These are phyloP conservation scores for Penicillium alfredii DNA, from an alignment of 495 filamentous ascomycete species.

Conservation along the genomic window DNA sequence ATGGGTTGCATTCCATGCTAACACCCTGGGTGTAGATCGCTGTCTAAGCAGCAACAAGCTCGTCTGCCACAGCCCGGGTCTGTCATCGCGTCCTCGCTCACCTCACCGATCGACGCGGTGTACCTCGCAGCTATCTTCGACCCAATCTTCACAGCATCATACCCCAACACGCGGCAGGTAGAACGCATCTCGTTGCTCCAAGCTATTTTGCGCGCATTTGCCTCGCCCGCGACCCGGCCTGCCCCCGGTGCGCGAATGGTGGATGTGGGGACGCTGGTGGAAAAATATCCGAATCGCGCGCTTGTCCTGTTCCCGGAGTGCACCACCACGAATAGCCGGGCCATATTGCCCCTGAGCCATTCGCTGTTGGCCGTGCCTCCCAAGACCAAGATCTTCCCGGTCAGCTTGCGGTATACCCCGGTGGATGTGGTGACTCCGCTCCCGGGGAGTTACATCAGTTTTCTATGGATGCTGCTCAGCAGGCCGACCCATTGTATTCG, in stretches of 20 bases:
- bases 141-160: slow-evolving; percentile 82
- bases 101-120: slow-evolving; percentile 84
- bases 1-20: no score
- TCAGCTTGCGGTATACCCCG: slow-evolving; percentile 81
- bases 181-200: slow-evolving; percentile 67
- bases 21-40: slow-evolving; percentile 33
- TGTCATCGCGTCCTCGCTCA: slow-evolving; percentile 85
- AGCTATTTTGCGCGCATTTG: slow-evolving; percentile 69
- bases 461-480: slow-evolving; percentile 82
- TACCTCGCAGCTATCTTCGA: slow-evolving; percentile 98
- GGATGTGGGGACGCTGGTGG: slow-evolving; percentile 54
- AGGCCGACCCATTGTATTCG: slow-evolving; percentile 82
- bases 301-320: slow-evolving; percentile 88
- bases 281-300: slow-evolving; percentile 61
- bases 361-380: slow-evolving; percentile 60
- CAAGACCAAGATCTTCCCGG: slow-evolving; percentile 72
- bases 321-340: slow-evolving; percentile 88
- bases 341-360: slow-evolving; percentile 77
- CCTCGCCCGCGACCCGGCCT: slow-evolving; percentile 46
- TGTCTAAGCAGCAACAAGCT: slow-evolving; percentile 54
- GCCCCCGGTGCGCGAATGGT: slow-evolving; percentile 47
- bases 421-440: slow-evolving; percentile 87
- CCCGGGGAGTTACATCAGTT: slow-evolving; percentile 58
- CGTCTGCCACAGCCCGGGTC: slow-evolving; percentile 69
- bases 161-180: slow-evolving; percentile 66